Evolutionary conservation across 2,329 filamentous ascomycete genomes (phyloP), one percentile per base, ranked within the genome.

Genomic region (Colletotrichum destructivum): DNA sequence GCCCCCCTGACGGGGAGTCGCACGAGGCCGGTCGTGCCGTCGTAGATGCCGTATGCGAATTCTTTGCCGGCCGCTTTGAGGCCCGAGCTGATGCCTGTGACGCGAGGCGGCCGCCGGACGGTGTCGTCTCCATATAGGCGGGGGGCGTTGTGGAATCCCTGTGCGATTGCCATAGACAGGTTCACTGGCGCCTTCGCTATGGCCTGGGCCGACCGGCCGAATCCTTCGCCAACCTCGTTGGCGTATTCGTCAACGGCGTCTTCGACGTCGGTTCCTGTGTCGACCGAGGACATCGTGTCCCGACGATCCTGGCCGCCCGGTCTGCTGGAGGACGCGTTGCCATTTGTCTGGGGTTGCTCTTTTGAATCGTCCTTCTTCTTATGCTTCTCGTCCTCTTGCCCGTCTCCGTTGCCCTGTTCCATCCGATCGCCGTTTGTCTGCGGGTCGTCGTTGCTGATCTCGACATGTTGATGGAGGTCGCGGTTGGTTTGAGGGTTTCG

Each of bases 91-190:
- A 93, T 86, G 2, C 91, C 92, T 0, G 90, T 93, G 52, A 93
- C 88, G 9, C 90, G 86, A 1, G 86, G 86, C 1, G 90, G 89
- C 2, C 87, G 86, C 4, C 92, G 87, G 2, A 94, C 92, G 1
- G 91, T 93, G 60, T 89, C 87, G 75, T 94, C 92, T 16, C 91
- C 91, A 75, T 93, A 94, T 0, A 94, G 84, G 2, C 90, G 87
- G 1, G 91, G 91, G 0, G 90, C 90, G 74, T 93, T 93, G 78
- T 93, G 91, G 74, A 93, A 93, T 1, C 91, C 91, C 77, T 93
- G 90, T 1, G 90, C 89, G 2, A 93, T 78, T 0, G 90, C 89
- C 51, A 92, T 81, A 0, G 87, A 85, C 2, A 93, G 78, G 75
- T 91, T 87, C 74, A 92, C 87, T 0, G 91, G 91, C 0, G 89